Evolutionary conservation across 139 green algal species (phyloP).

Genomic region (Chlorella ohadii): DNA sequence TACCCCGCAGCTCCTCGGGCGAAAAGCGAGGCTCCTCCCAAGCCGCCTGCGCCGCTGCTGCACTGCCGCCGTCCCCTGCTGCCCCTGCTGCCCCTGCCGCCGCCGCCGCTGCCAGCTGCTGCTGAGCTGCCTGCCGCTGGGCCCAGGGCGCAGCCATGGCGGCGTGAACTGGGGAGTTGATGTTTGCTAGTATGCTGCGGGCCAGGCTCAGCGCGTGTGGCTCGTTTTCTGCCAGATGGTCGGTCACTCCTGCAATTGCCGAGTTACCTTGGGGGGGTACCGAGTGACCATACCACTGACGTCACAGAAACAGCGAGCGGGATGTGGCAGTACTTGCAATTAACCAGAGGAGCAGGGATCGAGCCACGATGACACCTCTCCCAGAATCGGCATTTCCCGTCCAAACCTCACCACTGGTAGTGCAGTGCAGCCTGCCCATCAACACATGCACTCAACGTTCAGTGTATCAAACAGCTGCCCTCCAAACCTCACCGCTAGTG

Average conservation of each 20-base stretch:
- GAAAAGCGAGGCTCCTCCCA: conserved; percentile 82
- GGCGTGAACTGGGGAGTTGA: conserved; percentile 8
- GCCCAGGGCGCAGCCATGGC: background rate
- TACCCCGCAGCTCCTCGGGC: conserved; percentile 66
- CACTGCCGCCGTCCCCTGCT: background rate
- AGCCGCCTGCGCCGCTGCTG: background rate
- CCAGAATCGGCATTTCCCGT: too few relatives aligned
- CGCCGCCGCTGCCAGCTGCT: background rate
- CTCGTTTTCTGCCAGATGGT: conserved; percentile 90
- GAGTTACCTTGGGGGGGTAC: too few relatives aligned
- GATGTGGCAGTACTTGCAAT: too few relatives aligned
- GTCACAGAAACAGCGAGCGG: too few relatives aligned
- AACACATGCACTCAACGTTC: background rate
- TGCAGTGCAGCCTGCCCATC: too few relatives aligned
- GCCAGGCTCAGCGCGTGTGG: conserved; percentile 82
- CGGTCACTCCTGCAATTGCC: conserved; percentile 62
- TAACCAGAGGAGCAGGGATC: too few relatives aligned
- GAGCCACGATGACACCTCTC: too few relatives aligned
- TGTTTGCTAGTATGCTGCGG: conserved; percentile 70
- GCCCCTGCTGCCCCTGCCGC: background rate
- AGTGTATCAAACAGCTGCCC: background rate
- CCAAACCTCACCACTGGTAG: background rate
- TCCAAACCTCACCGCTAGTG: conserved; percentile 58
- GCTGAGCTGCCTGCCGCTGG: background rate
- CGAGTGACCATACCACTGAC: too few relatives aligned